Conservation (phyloP, 148 eudicot species). For the Heliosperma pusillum region DNA sequence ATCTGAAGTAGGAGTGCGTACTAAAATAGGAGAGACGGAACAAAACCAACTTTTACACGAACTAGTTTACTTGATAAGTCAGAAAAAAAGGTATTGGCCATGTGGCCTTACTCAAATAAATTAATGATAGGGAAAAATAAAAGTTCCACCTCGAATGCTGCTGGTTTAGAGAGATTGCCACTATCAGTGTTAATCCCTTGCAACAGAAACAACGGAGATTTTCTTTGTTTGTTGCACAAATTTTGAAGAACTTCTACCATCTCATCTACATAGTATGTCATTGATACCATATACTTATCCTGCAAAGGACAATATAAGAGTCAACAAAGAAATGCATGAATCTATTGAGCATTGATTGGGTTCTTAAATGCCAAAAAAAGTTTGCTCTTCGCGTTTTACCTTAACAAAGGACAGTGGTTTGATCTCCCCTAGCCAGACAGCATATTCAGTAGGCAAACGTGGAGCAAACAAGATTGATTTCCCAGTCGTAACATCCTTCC, state of each 20-base stretch:
- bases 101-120: not conserved
- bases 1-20: not conserved
- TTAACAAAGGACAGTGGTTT: slow-evolving; percentile 54
- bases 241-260: slow-evolving; percentile 52
- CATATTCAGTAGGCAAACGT: slow-evolving; percentile 78
- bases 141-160: slow-evolving; percentile 70
- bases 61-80: not conserved
- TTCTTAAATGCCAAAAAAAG: slow-evolving; percentile 3
- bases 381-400: slow-evolving; percentile 36
- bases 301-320: slow-evolving; percentile 36
- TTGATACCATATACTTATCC: slow-evolving; percentile 74
- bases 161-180: slow-evolving; percentile 76
- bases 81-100: not conserved
- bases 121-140: not conserved
- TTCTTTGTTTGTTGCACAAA: slow-evolving; percentile 49
- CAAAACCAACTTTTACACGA: not conserved
- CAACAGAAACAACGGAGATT: slow-evolving; percentile 70
- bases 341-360: not conserved
- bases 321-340: slow-evolving; percentile 19
- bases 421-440: slow-evolving; percentile 94
- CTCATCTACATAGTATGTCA: slow-evolving; percentile 63
- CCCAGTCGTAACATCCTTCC: slow-evolving; percentile 78
- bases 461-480: slow-evolving; percentile 81
- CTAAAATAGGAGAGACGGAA: not conserved
- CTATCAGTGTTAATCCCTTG: slow-evolving; percentile 96